Conservation (phyloP, 2,329 filamentous ascomycete genomes). For the Rosellinia necatrix region DNA sequence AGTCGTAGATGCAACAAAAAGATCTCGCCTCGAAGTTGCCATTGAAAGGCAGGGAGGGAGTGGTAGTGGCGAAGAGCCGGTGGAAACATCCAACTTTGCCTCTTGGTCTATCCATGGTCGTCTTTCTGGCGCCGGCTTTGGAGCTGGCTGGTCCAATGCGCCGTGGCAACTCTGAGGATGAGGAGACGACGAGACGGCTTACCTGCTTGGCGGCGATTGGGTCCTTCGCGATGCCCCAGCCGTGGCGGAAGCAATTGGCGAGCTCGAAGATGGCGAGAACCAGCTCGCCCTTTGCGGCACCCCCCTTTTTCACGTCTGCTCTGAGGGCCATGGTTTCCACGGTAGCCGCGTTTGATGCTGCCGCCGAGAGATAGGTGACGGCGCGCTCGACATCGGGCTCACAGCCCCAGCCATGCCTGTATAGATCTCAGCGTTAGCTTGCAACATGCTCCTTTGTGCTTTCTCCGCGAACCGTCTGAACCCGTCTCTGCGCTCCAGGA, state of each 20-base stretch:
- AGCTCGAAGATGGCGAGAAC: slow-evolving; percentile 96
- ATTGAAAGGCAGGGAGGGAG: slow-evolving; percentile 7
- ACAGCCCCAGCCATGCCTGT: slow-evolving; percentile 92
- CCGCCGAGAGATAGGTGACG: slow-evolving; percentile 82
- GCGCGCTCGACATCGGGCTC: slow-evolving; percentile 71
- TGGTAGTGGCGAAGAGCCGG: slow-evolving; percentile 5
- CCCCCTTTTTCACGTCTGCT: slow-evolving; percentile 89
- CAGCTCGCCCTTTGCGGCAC: slow-evolving; percentile 92
- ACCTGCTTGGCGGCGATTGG: slow-evolving; percentile 79
- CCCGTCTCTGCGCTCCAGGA: neutral
- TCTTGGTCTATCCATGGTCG: slow-evolving; percentile 10
- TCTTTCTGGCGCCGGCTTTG: neutral
- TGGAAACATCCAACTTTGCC: slow-evolving; percentile 6
- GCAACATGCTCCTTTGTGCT: neutral
- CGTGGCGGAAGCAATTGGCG: slow-evolving; percentile 89
- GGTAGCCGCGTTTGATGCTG: slow-evolving; percentile 85
- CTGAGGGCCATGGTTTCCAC: slow-evolving; percentile 85
- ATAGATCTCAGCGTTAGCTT: slow-evolving; percentile 35
- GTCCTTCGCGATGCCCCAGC: slow-evolving; percentile 90
- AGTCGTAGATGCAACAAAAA: slow-evolving; percentile 23
- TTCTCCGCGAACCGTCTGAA: neutral
- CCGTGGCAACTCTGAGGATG: slow-evolving; percentile 3
- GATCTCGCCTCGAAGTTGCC: slow-evolving; percentile 1
- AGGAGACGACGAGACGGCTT: slow-evolving; percentile 35
- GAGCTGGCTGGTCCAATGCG: slow-evolving; percentile 5